Evolutionary conservation across 176 grass and related monocot genomes (phyloP), one percentile per base, ranked within the genome.

Genomic region (Thalia dealbata): DNA sequence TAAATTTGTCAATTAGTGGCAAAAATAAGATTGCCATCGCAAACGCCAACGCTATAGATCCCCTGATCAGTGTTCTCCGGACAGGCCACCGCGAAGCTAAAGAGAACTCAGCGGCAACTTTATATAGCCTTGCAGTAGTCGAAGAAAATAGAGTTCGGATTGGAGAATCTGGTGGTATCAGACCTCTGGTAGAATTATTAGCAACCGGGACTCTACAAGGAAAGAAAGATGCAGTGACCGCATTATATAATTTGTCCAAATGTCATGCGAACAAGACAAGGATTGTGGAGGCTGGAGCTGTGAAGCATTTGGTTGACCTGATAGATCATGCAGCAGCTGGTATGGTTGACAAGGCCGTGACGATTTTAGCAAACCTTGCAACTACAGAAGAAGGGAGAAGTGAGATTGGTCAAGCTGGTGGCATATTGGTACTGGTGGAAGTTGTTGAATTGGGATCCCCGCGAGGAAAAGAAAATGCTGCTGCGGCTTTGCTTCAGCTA

Each of bases 371-470:
- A 66, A 96, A 87, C 67, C 89, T 96, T 44, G 88, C 89, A 0
- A 87, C 82, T 2, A 69, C 85, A 65, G 70, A 70, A 12, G 92
- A 96, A 77, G 92, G 88, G n/a, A 81, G 85, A 76, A 82, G 3
- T 63, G 79, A 56, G 7, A 89, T 96, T 54, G 79, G 79, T 52
- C 86, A 87, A 81, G 75, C 71, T 18, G 82, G 85, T 79, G 84
- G 82, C 15, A 86, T 91, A 59, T 84, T 68, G 0, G 30, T 83
- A 42, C 78, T 96, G 25, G 92, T 96, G 35, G 89, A 96, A 52
- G 89, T 96, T 26, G 92, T 96, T 7, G 89, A 96, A 72, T 83
- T 96, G 59, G 92, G 92, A 0, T 96, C 89, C 19, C 71, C 86
- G 51, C 80, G 84, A 42, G 86, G 82, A 15, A 96, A 92, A 75